These are phyloP conservation scores for Chenopodium quinoa DNA, from an alignment of 148 eudicot genomes.

Conservation along the genomic window DNA sequence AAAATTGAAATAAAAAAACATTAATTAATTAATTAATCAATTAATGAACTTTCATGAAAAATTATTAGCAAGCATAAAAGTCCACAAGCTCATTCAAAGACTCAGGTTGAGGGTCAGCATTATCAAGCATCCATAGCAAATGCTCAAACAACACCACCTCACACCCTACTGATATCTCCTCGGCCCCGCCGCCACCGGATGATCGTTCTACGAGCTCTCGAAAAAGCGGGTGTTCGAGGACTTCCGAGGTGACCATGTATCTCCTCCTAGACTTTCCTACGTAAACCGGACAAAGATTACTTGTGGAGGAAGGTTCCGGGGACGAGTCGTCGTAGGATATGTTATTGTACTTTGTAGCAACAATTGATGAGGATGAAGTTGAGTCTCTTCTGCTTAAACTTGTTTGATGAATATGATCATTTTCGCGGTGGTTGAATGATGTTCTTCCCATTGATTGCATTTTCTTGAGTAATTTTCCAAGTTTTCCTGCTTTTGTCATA, in stretches of 20 bases:
- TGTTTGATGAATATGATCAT: background rate
- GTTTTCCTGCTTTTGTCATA: conserved; percentile 42
- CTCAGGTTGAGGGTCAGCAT: conserved; percentile 36
- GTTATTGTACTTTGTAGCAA: background rate
- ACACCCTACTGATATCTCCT: conserved; percentile 37
- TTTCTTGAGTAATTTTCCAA: conserved; percentile 39
- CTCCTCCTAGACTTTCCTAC: conserved; percentile 47
- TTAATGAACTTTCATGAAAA: background rate
- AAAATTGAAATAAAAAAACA: background rate
- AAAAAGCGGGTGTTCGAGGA: conserved; percentile 44
- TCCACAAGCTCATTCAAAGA: conserved; percentile 55
- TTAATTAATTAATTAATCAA: no score
- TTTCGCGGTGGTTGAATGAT: conserved; percentile 12
- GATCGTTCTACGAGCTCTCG: conserved; percentile 39
- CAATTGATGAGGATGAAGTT: conserved; percentile 4
- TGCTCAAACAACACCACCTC: conserved; percentile 71
- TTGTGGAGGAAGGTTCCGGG: background rate
- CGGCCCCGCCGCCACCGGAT: conserved; percentile 11
- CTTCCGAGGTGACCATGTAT: conserved; percentile 43
- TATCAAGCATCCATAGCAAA: conserved; percentile 55
- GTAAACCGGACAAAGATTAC: conserved; percentile 38
- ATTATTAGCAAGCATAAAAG: conserved; percentile 38
- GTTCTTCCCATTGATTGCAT: conserved; percentile 38
- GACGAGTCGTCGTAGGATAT: background rate
- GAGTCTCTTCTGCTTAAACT: conserved; percentile 4